phyloP scores from a whole-genome alignment of 1,284 basidiomycete genomes.

The Pseudozyma sp. region DNA sequence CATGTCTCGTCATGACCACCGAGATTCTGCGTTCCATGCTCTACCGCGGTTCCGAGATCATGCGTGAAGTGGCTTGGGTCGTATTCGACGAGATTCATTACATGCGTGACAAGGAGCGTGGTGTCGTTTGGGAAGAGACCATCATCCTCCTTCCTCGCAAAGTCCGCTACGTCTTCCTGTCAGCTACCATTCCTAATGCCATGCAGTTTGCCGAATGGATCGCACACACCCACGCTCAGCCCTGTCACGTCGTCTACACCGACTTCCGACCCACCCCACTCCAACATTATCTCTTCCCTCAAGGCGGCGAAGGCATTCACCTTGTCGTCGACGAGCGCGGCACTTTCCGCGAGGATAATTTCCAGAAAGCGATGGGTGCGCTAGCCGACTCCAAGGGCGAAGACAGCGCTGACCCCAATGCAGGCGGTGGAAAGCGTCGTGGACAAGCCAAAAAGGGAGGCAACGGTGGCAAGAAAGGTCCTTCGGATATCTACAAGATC shows the following conservation, averaged over 20 bases:
- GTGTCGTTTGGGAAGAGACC: slow-evolving; percentile 79
- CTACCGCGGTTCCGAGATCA: slow-evolving; percentile 97
- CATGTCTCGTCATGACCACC: slow-evolving; percentile 98
- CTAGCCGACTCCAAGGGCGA: slow-evolving; percentile 82
- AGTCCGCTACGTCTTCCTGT: slow-evolving; percentile 97
- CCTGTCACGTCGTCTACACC: slow-evolving; percentile 99
- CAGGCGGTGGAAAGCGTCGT: slow-evolving; percentile 78
- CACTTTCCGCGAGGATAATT: slow-evolving; percentile 96
- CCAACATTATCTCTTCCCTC: slow-evolving; percentile 97
- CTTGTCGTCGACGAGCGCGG: slow-evolving; percentile 97
- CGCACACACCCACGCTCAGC: slow-evolving; percentile 94
- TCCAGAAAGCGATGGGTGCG: slow-evolving; percentile 96
- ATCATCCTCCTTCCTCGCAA: slow-evolving; percentile 96
- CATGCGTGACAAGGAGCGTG: slow-evolving; percentile 91
- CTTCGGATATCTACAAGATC: slow-evolving; percentile 97
- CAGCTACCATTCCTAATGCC: slow-evolving; percentile 99
- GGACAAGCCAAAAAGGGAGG: slow-evolving; percentile 81
- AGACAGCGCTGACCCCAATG: slow-evolving; percentile 85
- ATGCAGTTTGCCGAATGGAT: slow-evolving; percentile 99
- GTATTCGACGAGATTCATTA: slow-evolving; percentile 99
- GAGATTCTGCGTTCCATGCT: slow-evolving; percentile 99
- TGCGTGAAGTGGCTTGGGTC: slow-evolving; percentile 99
- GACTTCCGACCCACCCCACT: slow-evolving; percentile 98
- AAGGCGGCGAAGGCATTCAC: slow-evolving; percentile 95
- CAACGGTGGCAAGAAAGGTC: slow-evolving; percentile 96